Percentiles rank a stretch among this genome's conserved stretches.
Conservation (phyloP, 257 asterid species). For the Eucommia ulmoides region DNA sequence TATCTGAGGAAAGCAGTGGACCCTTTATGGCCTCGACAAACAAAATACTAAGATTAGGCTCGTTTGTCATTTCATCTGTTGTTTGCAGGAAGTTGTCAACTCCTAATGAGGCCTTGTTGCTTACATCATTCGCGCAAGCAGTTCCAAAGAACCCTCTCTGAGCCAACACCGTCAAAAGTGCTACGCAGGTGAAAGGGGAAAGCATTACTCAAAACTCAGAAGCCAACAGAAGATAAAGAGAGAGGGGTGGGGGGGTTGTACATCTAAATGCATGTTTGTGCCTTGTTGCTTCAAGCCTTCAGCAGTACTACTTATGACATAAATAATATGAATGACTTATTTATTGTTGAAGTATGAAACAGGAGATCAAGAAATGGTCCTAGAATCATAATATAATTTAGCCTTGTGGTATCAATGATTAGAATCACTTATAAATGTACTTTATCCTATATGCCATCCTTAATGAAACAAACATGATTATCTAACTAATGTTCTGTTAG, state of each 20-base stretch:
- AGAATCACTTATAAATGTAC: not conserved
- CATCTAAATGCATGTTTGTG: not conserved
- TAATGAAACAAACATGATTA: too few species aligned
- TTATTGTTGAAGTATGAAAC: not conserved
- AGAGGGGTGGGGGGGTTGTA: too few species aligned
- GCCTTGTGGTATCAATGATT: not conserved
- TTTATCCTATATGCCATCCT: not conserved
- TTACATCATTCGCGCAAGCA: constrained; percentile 23
- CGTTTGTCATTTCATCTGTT: constrained; percentile 31
- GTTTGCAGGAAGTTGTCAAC: constrained; percentile 48
- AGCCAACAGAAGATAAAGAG: not conserved
- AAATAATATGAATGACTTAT: not conserved
- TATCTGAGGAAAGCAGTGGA: constrained; percentile 87
- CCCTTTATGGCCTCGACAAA: constrained; percentile 97
- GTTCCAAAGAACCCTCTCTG: constrained; percentile 67
- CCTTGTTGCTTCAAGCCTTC: not conserved
- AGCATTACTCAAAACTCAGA: not conserved
- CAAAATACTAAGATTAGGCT: constrained; percentile 46
- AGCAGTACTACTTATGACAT: not conserved
- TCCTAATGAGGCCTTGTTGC: constrained; percentile 28
- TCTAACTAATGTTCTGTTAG: too few species aligned
- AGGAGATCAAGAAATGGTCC: not conserved
- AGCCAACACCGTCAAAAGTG: constrained; percentile 75
- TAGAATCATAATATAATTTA: not conserved
- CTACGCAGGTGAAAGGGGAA: constrained; percentile 30